phyloP scores from a whole-genome alignment of 257 asterid species.

The Handroanthus guayacan region DNA sequence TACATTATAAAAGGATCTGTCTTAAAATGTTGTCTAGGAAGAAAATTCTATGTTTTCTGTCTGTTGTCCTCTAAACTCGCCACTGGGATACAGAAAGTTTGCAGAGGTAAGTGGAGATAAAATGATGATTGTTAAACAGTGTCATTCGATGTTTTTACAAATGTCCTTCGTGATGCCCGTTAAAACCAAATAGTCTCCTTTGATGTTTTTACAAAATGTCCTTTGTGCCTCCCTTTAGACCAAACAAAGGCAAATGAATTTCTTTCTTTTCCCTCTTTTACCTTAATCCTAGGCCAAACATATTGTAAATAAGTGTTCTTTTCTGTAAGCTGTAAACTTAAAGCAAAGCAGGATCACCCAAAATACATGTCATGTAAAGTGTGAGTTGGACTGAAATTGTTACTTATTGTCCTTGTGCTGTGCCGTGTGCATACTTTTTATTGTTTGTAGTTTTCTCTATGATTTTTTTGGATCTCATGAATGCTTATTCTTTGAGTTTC shows the following conservation, averaged over 20 bases:
- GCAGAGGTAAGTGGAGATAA: background rate
- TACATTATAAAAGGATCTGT: background rate
- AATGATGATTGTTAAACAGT: background rate
- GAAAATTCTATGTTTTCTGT: background rate
- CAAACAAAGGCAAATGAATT: background rate
- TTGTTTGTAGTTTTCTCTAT: background rate
- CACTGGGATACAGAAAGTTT: background rate
- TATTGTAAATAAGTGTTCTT: background rate
- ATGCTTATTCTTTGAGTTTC: conserved; percentile 4
- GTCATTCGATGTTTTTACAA: background rate
- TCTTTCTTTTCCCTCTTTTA: background rate
- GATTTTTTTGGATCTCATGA: background rate
- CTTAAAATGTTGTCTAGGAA: background rate
- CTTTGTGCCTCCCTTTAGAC: background rate
- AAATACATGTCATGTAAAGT: conserved; percentile 10
- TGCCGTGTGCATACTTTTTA: background rate
- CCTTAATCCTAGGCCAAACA: conserved; percentile 17
- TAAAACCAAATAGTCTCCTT: background rate
- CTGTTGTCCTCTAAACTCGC: background rate
- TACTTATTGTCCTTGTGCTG: background rate
- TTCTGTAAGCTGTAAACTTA: background rate
- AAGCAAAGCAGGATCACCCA: background rate
- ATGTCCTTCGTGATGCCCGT: no score
- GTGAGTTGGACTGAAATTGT: conserved; percentile 11
- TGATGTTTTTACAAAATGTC: background rate